These are phyloP conservation scores for Linum usitatissimum DNA, from an alignment of 345 rosid genomes.

Conservation along the genomic window DNA sequence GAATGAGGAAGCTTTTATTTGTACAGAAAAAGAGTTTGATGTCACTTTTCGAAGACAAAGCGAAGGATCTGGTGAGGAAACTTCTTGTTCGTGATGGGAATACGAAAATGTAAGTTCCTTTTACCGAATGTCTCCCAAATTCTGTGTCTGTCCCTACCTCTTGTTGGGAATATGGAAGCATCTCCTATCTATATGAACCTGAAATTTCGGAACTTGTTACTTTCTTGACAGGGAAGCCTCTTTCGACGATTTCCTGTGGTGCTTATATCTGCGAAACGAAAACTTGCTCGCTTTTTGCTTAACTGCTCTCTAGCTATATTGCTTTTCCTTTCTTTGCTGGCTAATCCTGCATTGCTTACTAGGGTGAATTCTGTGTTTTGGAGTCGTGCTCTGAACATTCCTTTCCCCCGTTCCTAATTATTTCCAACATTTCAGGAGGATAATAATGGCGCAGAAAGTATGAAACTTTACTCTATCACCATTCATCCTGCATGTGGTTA, in stretches of 20 bases:
- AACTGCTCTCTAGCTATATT: neutral
- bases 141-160: neutral
- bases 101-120: constrained; percentile 38
- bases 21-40: constrained; percentile 57
- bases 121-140: neutral
- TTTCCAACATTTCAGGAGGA: constrained; percentile 57
- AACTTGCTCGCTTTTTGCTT: neutral
- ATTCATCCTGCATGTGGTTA: neutral
- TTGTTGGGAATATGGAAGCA: neutral
- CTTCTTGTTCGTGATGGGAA: constrained; percentile 60
- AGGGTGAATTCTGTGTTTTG: constrained; percentile 97
- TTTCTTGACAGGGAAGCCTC: constrained; percentile 49
- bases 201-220: constrained; percentile 7
- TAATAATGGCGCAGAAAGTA: constrained; percentile 2
- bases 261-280: neutral
- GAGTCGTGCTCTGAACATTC: constrained; percentile 91
- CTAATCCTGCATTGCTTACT: constrained; percentile 17
- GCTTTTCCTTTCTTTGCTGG: neutral
- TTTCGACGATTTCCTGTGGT: constrained; percentile 91
- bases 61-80: constrained; percentile 59
- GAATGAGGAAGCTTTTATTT: constrained; percentile 19
- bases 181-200: neutral
- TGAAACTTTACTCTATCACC: too few species aligned
- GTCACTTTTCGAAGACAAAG: constrained; percentile 55
- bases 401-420: constrained; percentile 75